These are phyloP conservation scores for Clarireedia sp. DNA, from an alignment of 2,329 filamentous ascomycete genomes.

Conservation along the genomic window DNA sequence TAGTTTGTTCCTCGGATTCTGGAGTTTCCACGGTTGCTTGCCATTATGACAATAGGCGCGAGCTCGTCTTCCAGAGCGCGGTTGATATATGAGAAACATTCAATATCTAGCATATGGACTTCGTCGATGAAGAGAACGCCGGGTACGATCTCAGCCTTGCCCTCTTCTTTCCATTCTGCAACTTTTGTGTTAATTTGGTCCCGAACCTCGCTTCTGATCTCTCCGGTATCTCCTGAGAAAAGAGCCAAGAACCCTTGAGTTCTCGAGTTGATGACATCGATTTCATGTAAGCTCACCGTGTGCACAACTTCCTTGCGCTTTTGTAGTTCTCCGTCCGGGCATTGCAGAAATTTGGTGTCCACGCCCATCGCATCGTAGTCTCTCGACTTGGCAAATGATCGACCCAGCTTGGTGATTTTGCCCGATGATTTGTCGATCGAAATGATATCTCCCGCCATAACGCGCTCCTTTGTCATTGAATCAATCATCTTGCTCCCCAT, in stretches of 20 bases:
- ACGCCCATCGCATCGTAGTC: slow-evolving; percentile 99
- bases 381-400: slow-evolving; percentile 87
- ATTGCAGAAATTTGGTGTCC: slow-evolving; percentile 96
- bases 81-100: slow-evolving; percentile 99
- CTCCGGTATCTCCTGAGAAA: slow-evolving; percentile 95
- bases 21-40: slow-evolving; percentile 87
- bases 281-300: slow-evolving; percentile 94
- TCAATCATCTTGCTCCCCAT: slow-evolving; percentile 99
- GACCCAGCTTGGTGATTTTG: slow-evolving; percentile 94
- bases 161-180: slow-evolving; percentile 98
- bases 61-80: slow-evolving; percentile 90
- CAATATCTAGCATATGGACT: slow-evolving; percentile 99
- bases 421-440: slow-evolving; percentile 98
- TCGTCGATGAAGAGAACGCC: slow-evolving; percentile 98
- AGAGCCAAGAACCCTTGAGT: slow-evolving; percentile 97
- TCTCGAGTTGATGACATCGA: slow-evolving; percentile 97
- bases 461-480: slow-evolving; percentile 97
- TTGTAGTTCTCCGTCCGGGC: slow-evolving; percentile 93
- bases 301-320: slow-evolving; percentile 96
- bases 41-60: slow-evolving; percentile 98
- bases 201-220: slow-evolving; percentile 93
- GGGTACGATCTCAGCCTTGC: slow-evolving; percentile 95
- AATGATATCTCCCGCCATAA: slow-evolving; percentile 97
- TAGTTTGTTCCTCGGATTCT: slow-evolving; percentile 92
- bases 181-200: slow-evolving; percentile 99